Base-by-base conservation (phyloP, 345 rosid species). In the Hirschfeldia incana region DNA sequence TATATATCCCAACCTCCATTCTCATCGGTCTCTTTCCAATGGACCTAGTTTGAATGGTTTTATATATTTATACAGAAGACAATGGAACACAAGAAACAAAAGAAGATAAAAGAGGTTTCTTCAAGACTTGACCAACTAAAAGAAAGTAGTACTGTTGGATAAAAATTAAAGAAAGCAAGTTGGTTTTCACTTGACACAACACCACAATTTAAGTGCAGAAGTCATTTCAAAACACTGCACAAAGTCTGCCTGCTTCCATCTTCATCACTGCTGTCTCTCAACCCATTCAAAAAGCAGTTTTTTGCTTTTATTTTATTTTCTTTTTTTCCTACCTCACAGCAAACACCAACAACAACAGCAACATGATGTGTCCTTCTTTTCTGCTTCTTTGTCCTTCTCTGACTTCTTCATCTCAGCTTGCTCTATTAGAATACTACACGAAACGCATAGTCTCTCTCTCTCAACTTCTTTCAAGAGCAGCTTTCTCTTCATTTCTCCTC, bases 201-300 rank as follows among this genome's bases (percentile, higher is more conserved):
- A 74, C 44, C 36, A 79, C 51, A 69, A 69, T 69, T 63, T 74
- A 74, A 74, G 75, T 74, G 82, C 75, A 79, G 9, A 53, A 53
- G 59, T 53, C 59, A 53, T 53, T 53, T 53, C 58, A 8, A n/a
- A 37, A 53, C 59, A 53, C 59, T 53, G 59, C 59, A 53, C 58
- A 80, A 29, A 69, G 79, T 80, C 80, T 49, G 8, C 6, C 83
- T 80, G 79, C 63, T 70, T 80, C 83, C 80, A 80, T 80, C 83
- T 80, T 80, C 83, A 76, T 80, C 83, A 39, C 79, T 80, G 42
- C 69, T 80, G 83, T 80, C 80, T 80, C 80, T 80, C 63, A 70
- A 80, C 83, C 69, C 82, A 15, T 80, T 63, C 62, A 80, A 44
- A 64, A 68, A 53, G 60, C 46, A 63, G 21, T 12, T 32, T 12